These are phyloP conservation scores for Vanrija sp. DNA, from an alignment of 1,284 basidiomycete genomes.

Conservation along the genomic window DNA sequence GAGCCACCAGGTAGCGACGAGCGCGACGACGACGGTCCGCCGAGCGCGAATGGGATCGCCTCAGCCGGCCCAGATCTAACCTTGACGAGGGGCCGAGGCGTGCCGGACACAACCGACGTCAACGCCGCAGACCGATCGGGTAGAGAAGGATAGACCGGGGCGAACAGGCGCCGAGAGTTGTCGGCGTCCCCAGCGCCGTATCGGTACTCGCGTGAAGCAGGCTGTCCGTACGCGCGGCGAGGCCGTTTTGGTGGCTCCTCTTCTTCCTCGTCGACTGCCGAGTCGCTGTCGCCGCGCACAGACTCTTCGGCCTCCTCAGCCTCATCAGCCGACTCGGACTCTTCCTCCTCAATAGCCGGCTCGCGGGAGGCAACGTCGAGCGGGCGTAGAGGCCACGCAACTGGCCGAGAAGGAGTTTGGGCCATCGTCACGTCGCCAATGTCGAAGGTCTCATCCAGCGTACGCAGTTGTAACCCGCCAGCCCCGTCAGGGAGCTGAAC, in stretches of 20 bases:
- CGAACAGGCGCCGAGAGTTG: neutral
- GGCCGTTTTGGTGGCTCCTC: too few relatives aligned
- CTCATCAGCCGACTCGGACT: too few relatives aligned
- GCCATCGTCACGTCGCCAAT: slow-evolving; percentile 8
- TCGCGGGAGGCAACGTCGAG: neutral
- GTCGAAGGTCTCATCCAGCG: slow-evolving; percentile 6
- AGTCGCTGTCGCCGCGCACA: too few relatives aligned
- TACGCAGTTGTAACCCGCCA: too few relatives aligned
- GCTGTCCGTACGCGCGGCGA: too few relatives aligned
- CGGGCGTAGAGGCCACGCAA: neutral
- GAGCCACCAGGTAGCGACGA: too few relatives aligned
- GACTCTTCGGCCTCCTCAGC: too few relatives aligned
- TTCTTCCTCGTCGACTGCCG: too few relatives aligned
- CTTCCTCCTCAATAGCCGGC: neutral
- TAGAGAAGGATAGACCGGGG: slow-evolving; percentile 6
- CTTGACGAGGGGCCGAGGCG: slow-evolving; percentile 1
- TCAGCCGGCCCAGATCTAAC: neutral
- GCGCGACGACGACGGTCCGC: too few relatives aligned
- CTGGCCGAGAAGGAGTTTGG: slow-evolving; percentile 8
- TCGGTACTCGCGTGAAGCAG: neutral
- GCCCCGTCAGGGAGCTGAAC: too few relatives aligned
- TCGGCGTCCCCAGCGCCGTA: neutral
- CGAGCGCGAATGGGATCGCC: too few relatives aligned
- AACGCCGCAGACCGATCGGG: slow-evolving; percentile 3
- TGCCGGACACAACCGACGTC: neutral